Percentiles rank a stretch among this genome's conserved stretches.
Evolutionary conservation across 106 monocot genomes (phyloP).

Genomic region (Dendrobium catenatum): DNA sequence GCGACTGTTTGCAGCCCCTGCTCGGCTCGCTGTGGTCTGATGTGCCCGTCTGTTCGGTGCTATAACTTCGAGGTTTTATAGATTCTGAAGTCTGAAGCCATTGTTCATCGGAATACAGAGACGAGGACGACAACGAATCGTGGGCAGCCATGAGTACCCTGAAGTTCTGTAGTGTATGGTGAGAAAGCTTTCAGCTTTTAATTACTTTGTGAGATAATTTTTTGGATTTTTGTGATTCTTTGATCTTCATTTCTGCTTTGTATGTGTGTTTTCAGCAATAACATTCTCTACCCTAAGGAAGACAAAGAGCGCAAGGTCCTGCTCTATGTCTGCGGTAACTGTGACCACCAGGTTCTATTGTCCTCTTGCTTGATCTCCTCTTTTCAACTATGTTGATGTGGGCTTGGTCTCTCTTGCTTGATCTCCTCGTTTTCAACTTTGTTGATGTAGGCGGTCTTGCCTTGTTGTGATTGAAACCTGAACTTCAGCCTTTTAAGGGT

Average conservation of each 20-base stretch:
- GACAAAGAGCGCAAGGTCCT: conserved; percentile 26
- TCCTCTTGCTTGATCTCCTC: neutral
- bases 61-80: too few relatives aligned
- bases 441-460: neutral
- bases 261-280: conserved; percentile 14
- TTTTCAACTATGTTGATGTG: neutral
- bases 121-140: neutral
- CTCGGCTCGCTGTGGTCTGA: too few relatives aligned
- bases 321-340: conserved; percentile 28
- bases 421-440: neutral
- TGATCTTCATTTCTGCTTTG: neutral
- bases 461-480: neutral
- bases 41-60: too few relatives aligned
- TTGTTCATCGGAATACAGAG: neutral
- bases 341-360: conserved; percentile 17
- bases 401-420: neutral
- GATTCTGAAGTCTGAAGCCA: neutral
- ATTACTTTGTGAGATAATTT: neutral
- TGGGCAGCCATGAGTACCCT: conserved; percentile 16
- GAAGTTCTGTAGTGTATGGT: conserved; percentile 25
- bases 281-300: conserved; percentile 28
- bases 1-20: too few relatives aligned
- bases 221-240: neutral
- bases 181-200: neutral
- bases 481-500: neutral